These are phyloP conservation scores for Emergomyces africanus DNA, from an alignment of 2,329 filamentous ascomycete genomes.

Conservation along the genomic window DNA sequence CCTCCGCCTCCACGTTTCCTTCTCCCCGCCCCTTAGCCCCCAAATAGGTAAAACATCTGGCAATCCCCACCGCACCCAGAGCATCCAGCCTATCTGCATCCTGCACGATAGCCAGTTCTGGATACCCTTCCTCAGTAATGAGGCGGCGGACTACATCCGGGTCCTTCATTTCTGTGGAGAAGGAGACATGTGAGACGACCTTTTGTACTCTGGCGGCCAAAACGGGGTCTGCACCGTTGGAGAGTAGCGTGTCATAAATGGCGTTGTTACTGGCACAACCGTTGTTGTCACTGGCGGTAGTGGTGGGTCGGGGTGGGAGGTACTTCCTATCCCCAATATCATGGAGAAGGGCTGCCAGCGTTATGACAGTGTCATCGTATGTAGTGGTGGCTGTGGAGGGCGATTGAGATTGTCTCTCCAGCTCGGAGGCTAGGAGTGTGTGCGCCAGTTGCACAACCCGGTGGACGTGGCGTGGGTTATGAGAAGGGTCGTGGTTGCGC, in stretches of 20 bases:
- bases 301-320: constrained; percentile 20
- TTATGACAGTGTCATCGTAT: constrained; percentile 46
- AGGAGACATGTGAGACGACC: constrained; percentile 66
- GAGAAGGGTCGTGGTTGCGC: constrained; percentile 55
- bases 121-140: constrained; percentile 42
- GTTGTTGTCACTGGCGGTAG: neutral
- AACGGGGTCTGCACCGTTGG: constrained; percentile 38
- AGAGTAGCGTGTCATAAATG: constrained; percentile 16
- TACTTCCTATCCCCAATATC: constrained; percentile 87
- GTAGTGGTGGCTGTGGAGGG: constrained; percentile 4
- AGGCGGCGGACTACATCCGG: constrained; percentile 47
- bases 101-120: constrained; percentile 74
- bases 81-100: constrained; percentile 90
- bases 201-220: constrained; percentile 57
- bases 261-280: too few relatives aligned
- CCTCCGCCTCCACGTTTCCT: too few relatives aligned
- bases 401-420: constrained; percentile 13
- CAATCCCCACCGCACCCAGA: constrained; percentile 76
- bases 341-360: constrained; percentile 65
- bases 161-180: constrained; percentile 56
- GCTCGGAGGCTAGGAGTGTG: constrained; percentile 62
- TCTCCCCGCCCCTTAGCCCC: constrained; percentile 43
- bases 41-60: constrained; percentile 62
- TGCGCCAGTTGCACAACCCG: neutral
- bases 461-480: constrained; percentile 40